These are phyloP conservation scores for Neurospora sp. DNA, from an alignment of 495 filamentous ascomycete species.

Conservation along the genomic window DNA sequence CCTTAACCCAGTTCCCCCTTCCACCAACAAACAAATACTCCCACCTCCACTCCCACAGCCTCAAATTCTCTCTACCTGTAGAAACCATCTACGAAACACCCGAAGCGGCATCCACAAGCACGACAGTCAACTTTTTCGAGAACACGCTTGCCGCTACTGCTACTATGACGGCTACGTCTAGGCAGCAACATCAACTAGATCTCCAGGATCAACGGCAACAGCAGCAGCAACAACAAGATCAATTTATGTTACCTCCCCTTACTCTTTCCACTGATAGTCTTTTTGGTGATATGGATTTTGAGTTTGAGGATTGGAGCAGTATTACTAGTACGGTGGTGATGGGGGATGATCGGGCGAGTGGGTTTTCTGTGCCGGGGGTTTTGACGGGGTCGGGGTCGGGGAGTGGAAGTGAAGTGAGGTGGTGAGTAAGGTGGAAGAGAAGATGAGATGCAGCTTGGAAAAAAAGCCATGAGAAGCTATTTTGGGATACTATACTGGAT, in stretches of 20 bases:
- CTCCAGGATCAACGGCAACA: background rate
- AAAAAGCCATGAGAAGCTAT: background rate
- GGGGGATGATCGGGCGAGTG: constrained; percentile 5
- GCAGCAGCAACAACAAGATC: constrained; percentile 2
- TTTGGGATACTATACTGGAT: background rate
- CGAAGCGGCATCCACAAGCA: background rate
- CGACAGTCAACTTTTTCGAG: background rate
- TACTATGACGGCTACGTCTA: background rate
- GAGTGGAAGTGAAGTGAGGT: too few species aligned
- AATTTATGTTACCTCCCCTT: background rate
- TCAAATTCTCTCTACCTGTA: background rate
- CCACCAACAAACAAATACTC: background rate
- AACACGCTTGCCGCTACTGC: background rate
- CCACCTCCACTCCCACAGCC: background rate
- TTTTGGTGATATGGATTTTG: background rate
- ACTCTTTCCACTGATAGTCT: background rate
- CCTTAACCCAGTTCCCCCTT: background rate
- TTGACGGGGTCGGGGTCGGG: background rate
- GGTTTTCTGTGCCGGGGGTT: constrained; percentile 5
- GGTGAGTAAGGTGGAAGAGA: background rate
- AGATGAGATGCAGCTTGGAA: background rate
- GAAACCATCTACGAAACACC: background rate
- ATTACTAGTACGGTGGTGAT: constrained; percentile 19
- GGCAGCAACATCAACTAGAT: background rate
- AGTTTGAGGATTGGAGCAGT: constrained; percentile 23